A percentile compares a stretch with the other conserved stretches of the same genome.
Evolutionary conservation across 2,329 filamentous ascomycete genomes (phyloP).

Genomic region (Colletotrichum cereale): DNA sequence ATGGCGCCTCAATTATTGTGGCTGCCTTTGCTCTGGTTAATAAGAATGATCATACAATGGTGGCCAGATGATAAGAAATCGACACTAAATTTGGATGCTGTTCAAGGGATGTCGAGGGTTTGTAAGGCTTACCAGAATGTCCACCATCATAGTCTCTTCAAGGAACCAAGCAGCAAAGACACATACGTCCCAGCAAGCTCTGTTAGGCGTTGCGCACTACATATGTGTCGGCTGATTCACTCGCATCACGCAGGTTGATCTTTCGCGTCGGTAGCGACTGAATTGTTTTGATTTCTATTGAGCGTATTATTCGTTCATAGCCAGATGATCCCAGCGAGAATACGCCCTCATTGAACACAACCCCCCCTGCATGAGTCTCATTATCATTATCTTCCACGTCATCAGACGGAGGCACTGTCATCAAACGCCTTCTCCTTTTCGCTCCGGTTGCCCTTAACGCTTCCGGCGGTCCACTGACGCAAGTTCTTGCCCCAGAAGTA

Average conservation of each 20-base stretch:
- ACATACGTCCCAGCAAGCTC: background rate
- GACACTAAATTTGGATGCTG: too few relatives aligned
- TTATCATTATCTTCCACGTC: background rate
- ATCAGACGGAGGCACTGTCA: constrained; percentile 22
- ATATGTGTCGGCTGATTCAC: background rate
- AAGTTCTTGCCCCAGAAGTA: constrained; percentile 43
- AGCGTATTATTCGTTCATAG: background rate
- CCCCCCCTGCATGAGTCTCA: background rate
- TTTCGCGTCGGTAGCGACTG: constrained; percentile 14
- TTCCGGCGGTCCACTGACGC: constrained; percentile 48
- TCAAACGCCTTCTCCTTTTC: constrained; percentile 32
- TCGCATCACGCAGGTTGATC: background rate
- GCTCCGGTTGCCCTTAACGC: constrained; percentile 36
- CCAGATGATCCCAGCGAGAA: background rate
- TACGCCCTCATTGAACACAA: too few relatives aligned
- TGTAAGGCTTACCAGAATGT: background rate
- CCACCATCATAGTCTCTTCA: background rate
- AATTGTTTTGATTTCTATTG: background rate
- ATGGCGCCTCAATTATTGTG: too few relatives aligned
- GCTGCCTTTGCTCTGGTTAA: too few relatives aligned
- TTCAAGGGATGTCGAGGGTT: too few relatives aligned
- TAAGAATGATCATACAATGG: too few relatives aligned
- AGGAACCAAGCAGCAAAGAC: background rate
- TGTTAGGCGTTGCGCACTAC: fast-evolving
- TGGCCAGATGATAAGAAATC: too few relatives aligned